Percentiles rank a stretch among this genome's conserved stretches.
phyloP scores from a whole-genome alignment of 345 rosid species.

The Populus ilicifolia region DNA sequence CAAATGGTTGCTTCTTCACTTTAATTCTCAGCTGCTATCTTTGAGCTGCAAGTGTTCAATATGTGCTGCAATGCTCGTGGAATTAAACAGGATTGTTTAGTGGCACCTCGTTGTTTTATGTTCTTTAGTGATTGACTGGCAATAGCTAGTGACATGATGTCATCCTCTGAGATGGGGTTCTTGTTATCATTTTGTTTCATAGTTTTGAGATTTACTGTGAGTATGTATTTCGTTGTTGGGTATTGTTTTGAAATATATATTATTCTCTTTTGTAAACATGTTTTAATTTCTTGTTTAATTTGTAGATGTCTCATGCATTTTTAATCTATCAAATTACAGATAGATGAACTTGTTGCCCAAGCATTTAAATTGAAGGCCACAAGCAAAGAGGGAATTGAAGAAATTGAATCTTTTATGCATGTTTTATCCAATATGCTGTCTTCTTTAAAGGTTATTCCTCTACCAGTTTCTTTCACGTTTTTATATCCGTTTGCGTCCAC shows the following conservation, averaged over 20 bases:
- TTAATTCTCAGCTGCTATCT: neutral
- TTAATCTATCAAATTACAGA: conserved; percentile 33
- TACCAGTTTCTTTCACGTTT: neutral
- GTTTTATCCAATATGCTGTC: conserved; percentile 59
- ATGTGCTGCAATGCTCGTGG: neutral
- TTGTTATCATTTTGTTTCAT: neutral
- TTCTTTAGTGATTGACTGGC: neutral
- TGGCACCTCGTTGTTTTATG: neutral
- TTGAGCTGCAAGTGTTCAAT: neutral
- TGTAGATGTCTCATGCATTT: neutral
- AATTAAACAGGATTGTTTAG: neutral
- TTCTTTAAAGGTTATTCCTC: conserved; percentile 56
- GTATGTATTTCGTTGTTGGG: neutral
- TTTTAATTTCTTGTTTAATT: neutral
- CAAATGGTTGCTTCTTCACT: neutral
- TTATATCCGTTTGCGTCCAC: neutral
- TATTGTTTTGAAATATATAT: neutral
- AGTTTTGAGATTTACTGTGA: neutral
- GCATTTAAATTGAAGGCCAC: conserved; percentile 43
- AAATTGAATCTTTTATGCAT: conserved; percentile 52
- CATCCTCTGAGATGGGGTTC: neutral
- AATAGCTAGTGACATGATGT: neutral
- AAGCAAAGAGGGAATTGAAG: conserved; percentile 45
- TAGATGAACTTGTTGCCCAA: conserved; percentile 77
- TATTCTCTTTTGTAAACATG: neutral